Percentiles rank a stretch among this genome's conserved stretches.
phyloP scores from a whole-genome alignment of 805 yeast genomes.

The Pichia sporocuriosa region DNA sequence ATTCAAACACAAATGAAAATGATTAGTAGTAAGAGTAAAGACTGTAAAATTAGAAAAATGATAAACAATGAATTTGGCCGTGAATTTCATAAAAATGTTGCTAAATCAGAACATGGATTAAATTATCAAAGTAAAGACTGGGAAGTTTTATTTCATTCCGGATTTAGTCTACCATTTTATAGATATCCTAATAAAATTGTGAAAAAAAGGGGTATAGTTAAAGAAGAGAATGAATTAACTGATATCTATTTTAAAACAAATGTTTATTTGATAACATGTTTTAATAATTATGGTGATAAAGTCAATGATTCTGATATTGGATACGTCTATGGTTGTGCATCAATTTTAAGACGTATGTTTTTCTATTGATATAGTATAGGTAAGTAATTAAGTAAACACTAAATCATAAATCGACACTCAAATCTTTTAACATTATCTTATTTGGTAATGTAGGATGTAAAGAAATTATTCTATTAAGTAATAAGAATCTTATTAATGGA shows the following conservation, averaged over 20 bases:
- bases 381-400: neutral
- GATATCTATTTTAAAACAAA: conserved; percentile 45
- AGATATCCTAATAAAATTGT: conserved; percentile 38
- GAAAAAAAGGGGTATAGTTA: conserved; percentile 25
- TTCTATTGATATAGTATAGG: conserved; percentile 13
- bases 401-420: conserved; percentile 8
- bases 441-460: conserved; percentile 24
- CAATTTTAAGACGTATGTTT: conserved; percentile 43
- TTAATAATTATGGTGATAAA: conserved; percentile 29
- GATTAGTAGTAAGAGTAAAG: conserved; percentile 18
- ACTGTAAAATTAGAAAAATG: conserved; percentile 37
- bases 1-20: neutral
- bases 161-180: conserved; percentile 48
- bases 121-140: conserved; percentile 31
- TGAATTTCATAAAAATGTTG: conserved; percentile 37
- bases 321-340: conserved; percentile 39
- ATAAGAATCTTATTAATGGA: conserved; percentile 28
- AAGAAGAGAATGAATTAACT: conserved; percentile 19
- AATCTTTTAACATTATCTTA: conserved; percentile 24
- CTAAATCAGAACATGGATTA: conserved; percentile 48
- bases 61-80: conserved; percentile 10
- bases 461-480: conserved; percentile 24
- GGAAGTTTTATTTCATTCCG: conserved; percentile 36
- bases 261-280: conserved; percentile 45
- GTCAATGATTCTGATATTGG: conserved; percentile 36